phyloP scores from a whole-genome alignment of 495 filamentous ascomycete genomes.

The Hypoxylon rickii region DNA sequence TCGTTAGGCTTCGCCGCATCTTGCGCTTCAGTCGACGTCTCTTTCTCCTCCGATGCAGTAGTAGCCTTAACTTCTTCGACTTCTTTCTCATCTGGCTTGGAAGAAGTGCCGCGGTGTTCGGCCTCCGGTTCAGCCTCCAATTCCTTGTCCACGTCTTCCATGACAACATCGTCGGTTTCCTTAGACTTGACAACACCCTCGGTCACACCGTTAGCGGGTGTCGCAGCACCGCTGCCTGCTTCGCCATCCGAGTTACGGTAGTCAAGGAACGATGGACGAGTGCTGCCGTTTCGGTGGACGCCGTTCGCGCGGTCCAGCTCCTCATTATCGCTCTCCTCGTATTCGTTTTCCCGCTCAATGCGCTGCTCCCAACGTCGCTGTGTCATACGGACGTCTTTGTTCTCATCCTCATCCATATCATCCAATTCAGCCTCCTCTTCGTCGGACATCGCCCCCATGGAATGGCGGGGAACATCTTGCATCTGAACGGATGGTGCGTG shows the following conservation, averaged over 20 bases:
- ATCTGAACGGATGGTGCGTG: constrained; percentile 93
- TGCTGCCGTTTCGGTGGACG: constrained; percentile 63
- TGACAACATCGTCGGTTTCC: constrained; percentile 65
- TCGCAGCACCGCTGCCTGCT: constrained; percentile 63
- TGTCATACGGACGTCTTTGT: constrained; percentile 81
- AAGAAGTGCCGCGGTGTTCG: constrained; percentile 16
- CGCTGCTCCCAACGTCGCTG: constrained; percentile 83
- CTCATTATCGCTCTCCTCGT: constrained; percentile 86
- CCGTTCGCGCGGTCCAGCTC: constrained; percentile 78
- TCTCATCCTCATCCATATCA: constrained; percentile 87
- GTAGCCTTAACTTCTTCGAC: constrained; percentile 34
- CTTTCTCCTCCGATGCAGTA: constrained; percentile 35
- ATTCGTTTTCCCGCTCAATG: constrained; percentile 74
- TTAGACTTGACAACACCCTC: constrained; percentile 55
- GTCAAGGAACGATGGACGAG: constrained; percentile 69
- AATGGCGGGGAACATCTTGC: constrained; percentile 85
- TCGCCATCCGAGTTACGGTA: constrained; percentile 74
- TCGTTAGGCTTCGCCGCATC: constrained; percentile 24
- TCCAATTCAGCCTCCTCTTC: constrained; percentile 88
- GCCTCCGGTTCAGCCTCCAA: constrained; percentile 30
- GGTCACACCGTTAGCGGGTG: constrained; percentile 55
- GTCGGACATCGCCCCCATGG: constrained; percentile 69
- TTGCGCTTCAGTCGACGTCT: constrained; percentile 13
- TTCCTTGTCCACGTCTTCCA: constrained; percentile 61
- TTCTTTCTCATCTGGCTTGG: constrained; percentile 50